phyloP scores from a whole-genome alignment of 345 rosid genomes.

The Salix purpurea region DNA sequence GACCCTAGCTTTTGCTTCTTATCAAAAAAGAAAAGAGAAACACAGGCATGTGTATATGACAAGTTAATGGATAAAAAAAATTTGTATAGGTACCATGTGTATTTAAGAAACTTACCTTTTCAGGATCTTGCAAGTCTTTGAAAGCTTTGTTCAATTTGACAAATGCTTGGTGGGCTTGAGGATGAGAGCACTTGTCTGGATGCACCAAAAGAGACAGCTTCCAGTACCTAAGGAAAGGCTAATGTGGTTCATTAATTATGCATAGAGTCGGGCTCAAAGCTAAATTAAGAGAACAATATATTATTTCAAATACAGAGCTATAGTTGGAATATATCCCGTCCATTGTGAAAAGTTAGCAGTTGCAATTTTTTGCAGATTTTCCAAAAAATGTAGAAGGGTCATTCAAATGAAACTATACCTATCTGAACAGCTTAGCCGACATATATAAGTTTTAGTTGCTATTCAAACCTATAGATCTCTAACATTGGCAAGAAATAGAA shows the following conservation, averaged over 20 bases:
- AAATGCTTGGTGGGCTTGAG: slow-evolving; percentile 91
- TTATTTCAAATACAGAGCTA: neutral
- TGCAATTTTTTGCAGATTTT: neutral
- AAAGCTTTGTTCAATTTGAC: slow-evolving; percentile 79
- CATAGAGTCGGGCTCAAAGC: neutral
- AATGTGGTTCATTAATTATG: neutral
- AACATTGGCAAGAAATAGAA: neutral
- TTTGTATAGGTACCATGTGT: neutral
- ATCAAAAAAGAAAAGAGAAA: neutral
- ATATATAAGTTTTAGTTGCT: neutral
- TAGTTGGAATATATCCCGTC: neutral
- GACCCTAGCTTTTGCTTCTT: neutral
- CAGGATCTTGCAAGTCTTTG: slow-evolving; percentile 91
- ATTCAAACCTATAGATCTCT: slow-evolving; percentile 1
- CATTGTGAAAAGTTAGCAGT: neutral
- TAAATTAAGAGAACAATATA: neutral
- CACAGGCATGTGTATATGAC: neutral
- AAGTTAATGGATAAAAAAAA: neutral
- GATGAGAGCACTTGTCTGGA: slow-evolving; percentile 95
- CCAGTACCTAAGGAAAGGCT: slow-evolving; percentile 61
- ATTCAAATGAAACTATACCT: neutral
- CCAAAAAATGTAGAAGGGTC: neutral
- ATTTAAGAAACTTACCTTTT: slow-evolving; percentile 45
- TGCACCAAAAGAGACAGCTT: slow-evolving; percentile 90
- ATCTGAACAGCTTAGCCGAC: neutral